Conservation (phyloP, 768 basidiomycete species). For the Russula earlei region DNA sequence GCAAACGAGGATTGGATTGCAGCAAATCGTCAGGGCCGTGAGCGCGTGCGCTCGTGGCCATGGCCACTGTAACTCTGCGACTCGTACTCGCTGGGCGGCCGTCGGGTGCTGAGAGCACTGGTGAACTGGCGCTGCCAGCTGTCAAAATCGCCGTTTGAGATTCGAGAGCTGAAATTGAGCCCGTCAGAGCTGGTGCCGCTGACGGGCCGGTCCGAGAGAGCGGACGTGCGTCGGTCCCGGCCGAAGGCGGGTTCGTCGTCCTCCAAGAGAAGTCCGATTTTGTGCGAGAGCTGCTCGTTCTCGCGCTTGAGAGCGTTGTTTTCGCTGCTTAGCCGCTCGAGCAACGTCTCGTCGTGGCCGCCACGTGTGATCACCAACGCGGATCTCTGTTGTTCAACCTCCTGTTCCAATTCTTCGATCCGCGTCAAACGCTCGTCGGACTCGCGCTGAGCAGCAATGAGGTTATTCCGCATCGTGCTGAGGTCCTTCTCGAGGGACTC, state of each 20-base stretch:
- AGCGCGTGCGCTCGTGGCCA: conserved; percentile 50
- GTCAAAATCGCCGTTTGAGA: conserved; percentile 60
- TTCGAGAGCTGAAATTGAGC: conserved; percentile 55
- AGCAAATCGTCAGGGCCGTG: conserved; percentile 35
- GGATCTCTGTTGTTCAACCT: conserved; percentile 66
- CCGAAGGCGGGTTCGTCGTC: conserved; percentile 73
- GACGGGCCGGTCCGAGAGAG: conserved; percentile 43
- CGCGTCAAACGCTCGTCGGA: conserved; percentile 68
- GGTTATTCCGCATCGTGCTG: conserved; percentile 55
- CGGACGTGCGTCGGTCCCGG: conserved; percentile 49
- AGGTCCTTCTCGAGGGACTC: conserved; percentile 70
- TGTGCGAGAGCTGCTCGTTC: conserved; percentile 85
- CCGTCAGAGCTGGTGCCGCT: conserved; percentile 80
- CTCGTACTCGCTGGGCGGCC: conserved; percentile 66
- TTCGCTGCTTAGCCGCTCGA: conserved; percentile 78
- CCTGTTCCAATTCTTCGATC: conserved; percentile 72
- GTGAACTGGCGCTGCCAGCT: conserved; percentile 82
- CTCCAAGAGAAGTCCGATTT: conserved; percentile 81
- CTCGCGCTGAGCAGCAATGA: conserved; percentile 65
- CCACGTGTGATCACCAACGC: conserved; percentile 67
- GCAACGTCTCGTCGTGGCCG: conserved; percentile 63
- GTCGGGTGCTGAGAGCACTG: conserved; percentile 65
- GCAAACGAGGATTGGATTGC: conserved; percentile 20
- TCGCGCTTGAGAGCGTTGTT: conserved; percentile 72
- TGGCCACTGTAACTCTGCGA: conserved; percentile 30